phyloP scores from a whole-genome alignment of 192 early-diverging fungal genomes.

The Spizellomyces sp. region DNA sequence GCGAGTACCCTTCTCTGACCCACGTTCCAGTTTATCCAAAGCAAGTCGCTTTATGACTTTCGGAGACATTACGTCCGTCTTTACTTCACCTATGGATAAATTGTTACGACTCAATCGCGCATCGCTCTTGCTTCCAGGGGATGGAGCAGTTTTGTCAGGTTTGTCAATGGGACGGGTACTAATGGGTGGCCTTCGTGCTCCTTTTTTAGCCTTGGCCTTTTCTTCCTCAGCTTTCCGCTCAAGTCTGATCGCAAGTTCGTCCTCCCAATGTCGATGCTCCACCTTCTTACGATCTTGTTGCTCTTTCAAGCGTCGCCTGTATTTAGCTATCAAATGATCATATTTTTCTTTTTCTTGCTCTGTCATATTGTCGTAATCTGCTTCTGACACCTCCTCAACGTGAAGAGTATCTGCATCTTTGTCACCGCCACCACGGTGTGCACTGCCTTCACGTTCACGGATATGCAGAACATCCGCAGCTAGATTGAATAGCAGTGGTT shows the following conservation, averaged over 20 bases:
- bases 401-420: constrained; percentile 47
- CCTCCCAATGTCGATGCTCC: constrained; percentile 52
- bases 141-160: constrained; percentile 30
- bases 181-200: constrained; percentile 13
- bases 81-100: background rate
- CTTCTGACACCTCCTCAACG: constrained; percentile 52
- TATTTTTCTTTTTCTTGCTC: constrained; percentile 50
- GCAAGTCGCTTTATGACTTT: constrained; percentile 29
- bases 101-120: constrained; percentile 11
- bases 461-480: constrained; percentile 45
- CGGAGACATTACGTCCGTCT: constrained; percentile 37
- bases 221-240: constrained; percentile 60
- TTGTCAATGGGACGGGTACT: constrained; percentile 35
- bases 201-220: constrained; percentile 33
- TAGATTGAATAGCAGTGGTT: constrained; percentile 44
- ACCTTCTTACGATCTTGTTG: constrained; percentile 52
- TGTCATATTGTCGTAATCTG: constrained; percentile 58
- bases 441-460: constrained; percentile 45
- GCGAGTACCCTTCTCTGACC: constrained; percentile 29
- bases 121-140: constrained; percentile 23
- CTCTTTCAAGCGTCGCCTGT: constrained; percentile 48
- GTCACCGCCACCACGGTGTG: constrained; percentile 29
- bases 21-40: constrained; percentile 29
- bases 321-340: constrained; percentile 47
- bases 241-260: constrained; percentile 45